These are phyloP conservation scores for Syncephalastrum sp. DNA, from an alignment of 371 early-diverging fungal species.

Conservation along the genomic window DNA sequence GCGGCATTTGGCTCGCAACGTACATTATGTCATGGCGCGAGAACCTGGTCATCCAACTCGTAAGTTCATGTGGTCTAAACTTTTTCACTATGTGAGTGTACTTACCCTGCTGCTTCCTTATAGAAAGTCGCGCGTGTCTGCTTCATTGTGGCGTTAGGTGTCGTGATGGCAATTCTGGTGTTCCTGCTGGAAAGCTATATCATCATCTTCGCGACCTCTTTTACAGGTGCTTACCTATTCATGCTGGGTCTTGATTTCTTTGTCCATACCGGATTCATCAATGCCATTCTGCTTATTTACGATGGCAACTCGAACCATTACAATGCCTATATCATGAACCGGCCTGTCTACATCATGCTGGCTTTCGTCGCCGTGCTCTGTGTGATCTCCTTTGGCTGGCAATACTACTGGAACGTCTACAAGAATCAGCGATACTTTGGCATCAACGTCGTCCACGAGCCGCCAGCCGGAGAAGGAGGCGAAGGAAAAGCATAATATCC, in stretches of 20 bases:
- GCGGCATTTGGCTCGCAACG: constrained; percentile 45
- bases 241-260: constrained; percentile 55
- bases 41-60: constrained; percentile 45
- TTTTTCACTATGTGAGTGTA: constrained; percentile 3
- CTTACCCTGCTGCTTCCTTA: neutral
- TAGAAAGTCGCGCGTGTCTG: constrained; percentile 51
- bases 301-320: constrained; percentile 39
- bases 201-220: constrained; percentile 43
- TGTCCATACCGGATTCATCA: constrained; percentile 52
- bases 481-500: too few relatives aligned
- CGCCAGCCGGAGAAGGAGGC: neutral
- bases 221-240: constrained; percentile 51
- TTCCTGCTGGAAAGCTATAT: constrained; percentile 36
- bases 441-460: constrained; percentile 22
- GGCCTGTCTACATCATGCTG: constrained; percentile 40
- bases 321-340: constrained; percentile 35
- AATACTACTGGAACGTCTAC: constrained; percentile 47
- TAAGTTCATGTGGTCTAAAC: constrained; percentile 18
- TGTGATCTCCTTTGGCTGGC: constrained; percentile 38
- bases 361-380: constrained; percentile 35
- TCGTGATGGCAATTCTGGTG: constrained; percentile 34
- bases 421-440: constrained; percentile 38
- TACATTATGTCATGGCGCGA: constrained; percentile 52
- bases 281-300: constrained; percentile 43
- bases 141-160: constrained; percentile 46